Evolutionary conservation across 1,284 basidiomycete species (phyloP), one percentile per base, ranked within the genome.

Genomic region (Boletus semigastroideus): DNA sequence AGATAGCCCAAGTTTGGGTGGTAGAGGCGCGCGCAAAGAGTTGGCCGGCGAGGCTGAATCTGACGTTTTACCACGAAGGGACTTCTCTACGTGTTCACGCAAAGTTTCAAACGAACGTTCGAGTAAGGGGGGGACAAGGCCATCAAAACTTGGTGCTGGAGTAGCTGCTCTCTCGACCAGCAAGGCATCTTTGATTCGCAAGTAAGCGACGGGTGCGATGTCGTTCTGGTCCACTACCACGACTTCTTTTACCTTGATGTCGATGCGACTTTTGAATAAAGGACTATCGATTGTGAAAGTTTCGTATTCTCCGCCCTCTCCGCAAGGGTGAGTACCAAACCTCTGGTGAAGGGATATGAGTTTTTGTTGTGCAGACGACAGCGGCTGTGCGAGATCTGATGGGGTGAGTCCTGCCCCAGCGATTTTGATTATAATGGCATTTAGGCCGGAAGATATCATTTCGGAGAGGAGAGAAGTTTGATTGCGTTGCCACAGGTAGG

Each of bases 301-400:
- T 70, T 99, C 97, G 68, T 98, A 99, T 74, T 99, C 97, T 2
- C 97, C 97, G 3, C 97, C 97, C 73, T 99, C 97, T 5, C 97
- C 97, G 57, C 95, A 98, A 1, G 97, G 82, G 69, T 99, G 97
- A 0, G 91, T 87, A 0, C 94, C 94, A 64, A 96, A 99, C 40
- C 84, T 72, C 5, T 73, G 64, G 67, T 95, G 90, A 90, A 99
- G 77, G 55, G 82, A 86, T 6, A 77, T 63, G 12, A 99, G 73
- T 10, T 83, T 90, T 0, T 82, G 78, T 59, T 87, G 79, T 82
- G 98, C 92, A 57, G 90, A 76, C 0, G 70, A 77, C 33, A 99
- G 74, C 0, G 83, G 81, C 69, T 84, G 88, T 12, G 93, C 93
- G 2, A 99, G 82, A 67, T 98, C 87, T 36, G 83, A 77, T 0